Conservation (phyloP, 768 basidiomycete species). For the Infundibulicybe gibba region DNA sequence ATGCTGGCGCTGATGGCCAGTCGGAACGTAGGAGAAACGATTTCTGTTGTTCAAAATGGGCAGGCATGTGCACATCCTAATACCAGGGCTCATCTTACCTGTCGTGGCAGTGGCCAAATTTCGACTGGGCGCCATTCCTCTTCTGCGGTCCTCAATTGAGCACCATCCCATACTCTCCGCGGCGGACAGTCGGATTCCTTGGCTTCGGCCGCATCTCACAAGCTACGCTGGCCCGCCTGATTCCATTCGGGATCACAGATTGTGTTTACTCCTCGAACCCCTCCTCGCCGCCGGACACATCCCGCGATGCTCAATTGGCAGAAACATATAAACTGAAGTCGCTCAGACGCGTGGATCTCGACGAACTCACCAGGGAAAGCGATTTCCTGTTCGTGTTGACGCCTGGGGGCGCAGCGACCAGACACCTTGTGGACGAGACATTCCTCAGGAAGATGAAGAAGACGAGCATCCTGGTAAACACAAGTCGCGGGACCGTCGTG, state of each 20-base stretch:
- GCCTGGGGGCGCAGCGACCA: slow-evolving; percentile 68
- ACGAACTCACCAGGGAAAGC: slow-evolving; percentile 69
- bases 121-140: slow-evolving; percentile 77
- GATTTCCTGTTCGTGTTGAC: slow-evolving; percentile 86
- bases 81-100: not conserved
- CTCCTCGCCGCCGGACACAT: slow-evolving; percentile 40
- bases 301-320: slow-evolving; percentile 33
- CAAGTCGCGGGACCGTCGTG: slow-evolving; percentile 80
- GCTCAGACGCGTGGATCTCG: slow-evolving; percentile 59
- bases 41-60: slow-evolving; percentile 63
- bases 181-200: slow-evolving; percentile 80
- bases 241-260: slow-evolving; percentile 78
- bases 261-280: slow-evolving; percentile 68
- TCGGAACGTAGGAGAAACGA: slow-evolving; percentile 68
- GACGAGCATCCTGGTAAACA: slow-evolving; percentile 80
- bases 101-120: slow-evolving; percentile 65
- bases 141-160: slow-evolving; percentile 85
- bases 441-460: slow-evolving; percentile 86
- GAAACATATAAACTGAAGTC: slow-evolving; percentile 27
- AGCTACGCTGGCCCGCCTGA: slow-evolving; percentile 71
- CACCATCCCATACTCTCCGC: slow-evolving; percentile 41
- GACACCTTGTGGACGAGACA: slow-evolving; percentile 64
- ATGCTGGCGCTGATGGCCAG: slow-evolving; percentile 95
- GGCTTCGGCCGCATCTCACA: slow-evolving; percentile 96
- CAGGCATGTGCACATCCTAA: slow-evolving; percentile 39